Percentiles rank a stretch among this genome's conserved stretches.
Evolutionary conservation across 1,139 yeast genomes (phyloP).

Genomic region (Nakaseomyces uthaithaninus): DNA sequence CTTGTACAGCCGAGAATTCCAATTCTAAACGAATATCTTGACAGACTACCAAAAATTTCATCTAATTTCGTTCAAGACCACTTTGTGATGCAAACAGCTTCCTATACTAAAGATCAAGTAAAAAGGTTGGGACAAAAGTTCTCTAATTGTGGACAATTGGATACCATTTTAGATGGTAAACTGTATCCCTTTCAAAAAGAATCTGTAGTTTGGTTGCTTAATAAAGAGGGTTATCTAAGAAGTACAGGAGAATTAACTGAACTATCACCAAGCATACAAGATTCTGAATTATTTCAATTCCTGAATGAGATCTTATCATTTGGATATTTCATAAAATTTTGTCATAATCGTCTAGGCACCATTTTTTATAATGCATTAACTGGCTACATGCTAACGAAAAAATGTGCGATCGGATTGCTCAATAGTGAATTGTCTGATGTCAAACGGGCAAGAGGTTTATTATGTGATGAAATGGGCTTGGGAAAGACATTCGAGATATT

Average conservation of each 20-base stretch:
- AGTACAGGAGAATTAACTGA: not conserved
- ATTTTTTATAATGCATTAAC: conserved; percentile 31
- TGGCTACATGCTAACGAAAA: conserved; percentile 20
- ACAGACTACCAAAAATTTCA: conserved; percentile 3
- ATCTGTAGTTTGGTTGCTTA: conserved; percentile 30
- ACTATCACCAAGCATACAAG: not conserved
- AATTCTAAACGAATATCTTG: conserved; percentile 2
- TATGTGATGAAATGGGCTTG: conserved; percentile 94
- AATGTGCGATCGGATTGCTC: conserved; percentile 12
- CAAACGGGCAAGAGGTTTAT: conserved; percentile 52
- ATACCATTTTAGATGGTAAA: conserved; percentile 14
- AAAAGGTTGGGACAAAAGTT: not conserved
- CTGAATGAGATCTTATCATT: conserved; percentile 23
- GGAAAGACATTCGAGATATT: conserved; percentile 88
- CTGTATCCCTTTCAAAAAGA: conserved; percentile 29
- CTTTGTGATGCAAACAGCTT: conserved; percentile 20
- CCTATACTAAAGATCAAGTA: not conserved
- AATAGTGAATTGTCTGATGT: conserved; percentile 8
- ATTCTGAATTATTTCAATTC: conserved; percentile 9
- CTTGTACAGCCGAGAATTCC: not conserved
- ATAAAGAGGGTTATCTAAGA: conserved; percentile 18
- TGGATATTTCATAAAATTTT: conserved; percentile 1
- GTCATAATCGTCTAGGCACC: not conserved
- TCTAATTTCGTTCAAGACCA: conserved; percentile 21
- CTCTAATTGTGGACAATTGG: not conserved